phyloP scores from a whole-genome alignment of 345 rosid species.

The Hirschfeldia incana region DNA sequence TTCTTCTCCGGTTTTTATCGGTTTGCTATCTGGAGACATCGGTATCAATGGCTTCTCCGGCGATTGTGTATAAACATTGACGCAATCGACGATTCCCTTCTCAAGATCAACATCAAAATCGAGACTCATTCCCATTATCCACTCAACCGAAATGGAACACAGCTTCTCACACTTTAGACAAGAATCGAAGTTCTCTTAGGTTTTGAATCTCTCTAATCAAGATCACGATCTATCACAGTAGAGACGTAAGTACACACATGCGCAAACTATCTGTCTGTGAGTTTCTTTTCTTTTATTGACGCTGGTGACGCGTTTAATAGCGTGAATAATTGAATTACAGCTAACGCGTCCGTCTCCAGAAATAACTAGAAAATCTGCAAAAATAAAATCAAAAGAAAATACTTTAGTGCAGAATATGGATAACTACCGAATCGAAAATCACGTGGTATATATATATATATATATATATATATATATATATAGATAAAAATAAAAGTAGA shows the following conservation, averaged over 20 bases:
- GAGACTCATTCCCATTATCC: constrained; percentile 36
- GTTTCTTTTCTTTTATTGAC: background rate
- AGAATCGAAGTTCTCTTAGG: constrained; percentile 13
- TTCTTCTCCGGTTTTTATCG: constrained; percentile 42
- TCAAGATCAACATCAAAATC: constrained; percentile 72
- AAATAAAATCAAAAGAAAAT: background rate
- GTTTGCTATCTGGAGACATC: constrained; percentile 28
- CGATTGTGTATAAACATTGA: constrained; percentile 39
- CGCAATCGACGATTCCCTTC: constrained; percentile 47
- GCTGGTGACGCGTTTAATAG: constrained; percentile 32
- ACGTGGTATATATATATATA: constrained; percentile 20
- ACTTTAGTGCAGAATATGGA: constrained; percentile 23
- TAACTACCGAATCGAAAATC: constrained; percentile 36
- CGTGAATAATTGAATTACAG: constrained; percentile 32
- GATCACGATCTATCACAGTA: constrained; percentile 25
- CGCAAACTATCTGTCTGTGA: background rate
- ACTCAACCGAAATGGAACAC: background rate
- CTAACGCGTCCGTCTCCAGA: constrained; percentile 24
- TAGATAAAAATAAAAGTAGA: background rate
- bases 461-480: background rate
- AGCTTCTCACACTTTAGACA: constrained; percentile 6
- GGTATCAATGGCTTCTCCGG: constrained; percentile 34
- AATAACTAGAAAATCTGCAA: constrained; percentile 29
- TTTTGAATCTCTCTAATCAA: background rate
- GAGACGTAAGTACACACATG: constrained; percentile 23